Evolutionary conservation across 1,284 basidiomycete species (phyloP), one percentile per base, ranked within the genome.

Genomic region (Trichosporon inkin): DNA sequence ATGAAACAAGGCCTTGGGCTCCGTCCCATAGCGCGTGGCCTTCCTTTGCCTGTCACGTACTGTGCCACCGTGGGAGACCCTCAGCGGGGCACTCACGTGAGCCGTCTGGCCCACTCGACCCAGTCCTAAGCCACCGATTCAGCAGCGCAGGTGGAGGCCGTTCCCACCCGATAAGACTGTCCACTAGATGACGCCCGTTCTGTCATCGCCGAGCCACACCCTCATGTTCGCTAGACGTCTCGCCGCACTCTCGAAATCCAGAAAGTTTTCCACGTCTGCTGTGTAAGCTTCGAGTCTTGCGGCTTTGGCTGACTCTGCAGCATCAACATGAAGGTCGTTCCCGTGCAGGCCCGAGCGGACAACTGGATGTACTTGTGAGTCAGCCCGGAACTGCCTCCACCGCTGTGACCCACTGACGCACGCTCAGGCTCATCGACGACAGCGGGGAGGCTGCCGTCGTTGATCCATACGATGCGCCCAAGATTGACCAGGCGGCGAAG

Each of bases 281-380:
- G 44, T 17, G 44, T 49, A 13, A 49, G 44, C 44, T 49, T 11
- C n/a, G n/a, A n/a, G 20, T 1, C 10, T 10, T 5, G 6, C 24
- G 22, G 8, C 3, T 16, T 2, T 3, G 28, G 44, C 44, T 49
- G 16, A 49, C 28, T n/a, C 22, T n/a, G 4, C 32, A 64, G 62
- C 13, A 49, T 17, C 51, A 63, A 58, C 41, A 63, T 61, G 59
- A 64, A 84, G 71, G 81, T 92, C 71, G 77, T 89, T 17, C 85
- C 89, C 1, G 84, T 91, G 6, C 88, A 86, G 40, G 88, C 91
- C 53, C 84, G 88, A 62, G 81, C 85, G 28, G 89, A 93, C 75
- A 94, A 95, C 77, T 93, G 93, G 77, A 89, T 90, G 56, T 95
- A 94, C 76, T 83, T 94, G 38, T 49, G 28, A 28, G 44, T 24